These are phyloP conservation scores for Glarea lozoyensis DNA, from an alignment of 495 filamentous ascomycete species.

Conservation along the genomic window DNA sequence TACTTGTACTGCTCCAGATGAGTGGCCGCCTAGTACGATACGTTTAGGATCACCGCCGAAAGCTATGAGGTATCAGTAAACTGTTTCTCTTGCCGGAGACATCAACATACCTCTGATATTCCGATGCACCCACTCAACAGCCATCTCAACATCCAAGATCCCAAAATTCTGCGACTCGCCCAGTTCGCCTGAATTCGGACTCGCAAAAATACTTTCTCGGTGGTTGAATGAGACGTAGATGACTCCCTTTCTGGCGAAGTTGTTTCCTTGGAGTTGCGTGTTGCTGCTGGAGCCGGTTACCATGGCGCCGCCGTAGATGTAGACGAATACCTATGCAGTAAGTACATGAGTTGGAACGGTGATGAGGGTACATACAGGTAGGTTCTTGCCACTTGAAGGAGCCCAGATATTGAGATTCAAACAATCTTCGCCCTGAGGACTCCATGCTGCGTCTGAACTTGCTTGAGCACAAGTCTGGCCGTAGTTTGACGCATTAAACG, in stretches of 20 bases:
- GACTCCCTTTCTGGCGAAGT: background rate
- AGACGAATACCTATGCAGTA: background rate
- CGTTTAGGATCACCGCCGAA: background rate
- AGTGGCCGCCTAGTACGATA: background rate
- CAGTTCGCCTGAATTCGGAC: background rate
- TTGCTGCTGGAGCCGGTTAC: constrained; percentile 1
- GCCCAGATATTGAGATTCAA: background rate
- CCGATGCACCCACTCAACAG: background rate
- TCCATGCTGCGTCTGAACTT: background rate
- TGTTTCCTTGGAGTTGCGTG: background rate
- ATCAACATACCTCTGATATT: background rate
- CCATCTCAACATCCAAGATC: background rate
- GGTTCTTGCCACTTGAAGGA: background rate
- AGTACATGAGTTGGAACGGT: too few species aligned
- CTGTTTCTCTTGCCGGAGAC: background rate
- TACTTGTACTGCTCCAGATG: background rate
- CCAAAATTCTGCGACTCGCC: background rate
- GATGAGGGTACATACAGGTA: background rate
- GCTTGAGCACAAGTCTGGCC: background rate
- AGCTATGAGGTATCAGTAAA: background rate
- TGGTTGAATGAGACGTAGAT: background rate
- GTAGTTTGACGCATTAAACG: background rate
- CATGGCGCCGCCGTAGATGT: constrained; percentile 1
- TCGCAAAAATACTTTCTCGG: background rate
- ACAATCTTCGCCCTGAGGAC: background rate